These are phyloP conservation scores for Tolypocladium guangdongense DNA, from an alignment of 2,329 filamentous ascomycete species.

Conservation along the genomic window DNA sequence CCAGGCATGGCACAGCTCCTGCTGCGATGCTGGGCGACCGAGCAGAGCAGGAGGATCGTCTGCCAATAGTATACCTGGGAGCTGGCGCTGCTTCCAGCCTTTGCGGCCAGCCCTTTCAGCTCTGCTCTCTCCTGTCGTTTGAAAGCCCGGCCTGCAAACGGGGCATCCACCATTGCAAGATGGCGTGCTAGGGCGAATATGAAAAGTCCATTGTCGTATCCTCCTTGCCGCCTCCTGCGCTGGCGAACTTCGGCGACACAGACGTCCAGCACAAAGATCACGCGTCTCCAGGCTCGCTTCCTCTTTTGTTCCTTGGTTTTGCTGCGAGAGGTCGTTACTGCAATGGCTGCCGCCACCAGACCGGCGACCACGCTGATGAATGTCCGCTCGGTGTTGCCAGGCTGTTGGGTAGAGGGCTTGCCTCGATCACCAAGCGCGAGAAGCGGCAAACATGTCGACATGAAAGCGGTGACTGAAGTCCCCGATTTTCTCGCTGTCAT, in stretches of 20 bases:
- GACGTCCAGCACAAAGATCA: constrained; percentile 15
- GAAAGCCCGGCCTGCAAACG: constrained; percentile 1
- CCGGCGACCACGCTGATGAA: constrained; percentile 19
- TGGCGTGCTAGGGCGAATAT: constrained; percentile 16
- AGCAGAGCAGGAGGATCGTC: constrained; percentile 28
- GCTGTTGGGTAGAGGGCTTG: neutral
- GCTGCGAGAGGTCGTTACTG: constrained; percentile 7
- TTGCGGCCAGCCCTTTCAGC: constrained; percentile 8
- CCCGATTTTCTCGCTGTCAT: constrained; percentile 10
- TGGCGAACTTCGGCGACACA: constrained; percentile 9
- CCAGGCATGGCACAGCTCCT: constrained; percentile 27
- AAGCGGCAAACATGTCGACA: constrained; percentile 11
- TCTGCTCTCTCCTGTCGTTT: constrained; percentile 11
- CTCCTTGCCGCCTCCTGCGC: neutral
- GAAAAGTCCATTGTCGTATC: constrained; percentile 9
- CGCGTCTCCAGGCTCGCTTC: constrained; percentile 10
- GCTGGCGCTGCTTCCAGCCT: constrained; percentile 2
- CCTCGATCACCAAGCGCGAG: constrained; percentile 8
- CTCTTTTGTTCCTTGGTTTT: constrained; percentile 3
- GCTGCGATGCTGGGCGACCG: constrained; percentile 35
- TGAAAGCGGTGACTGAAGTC: constrained; percentile 12
- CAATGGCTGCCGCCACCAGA: constrained; percentile 15
- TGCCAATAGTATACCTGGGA: constrained; percentile 14
- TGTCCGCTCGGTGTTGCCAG: constrained; percentile 11
- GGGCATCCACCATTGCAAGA: constrained; percentile 11